Evolutionary conservation across 768 basidiomycete genomes (phyloP), one percentile per base, ranked within the genome.

Genomic region (Porpolomopsis calyptriformis): DNA sequence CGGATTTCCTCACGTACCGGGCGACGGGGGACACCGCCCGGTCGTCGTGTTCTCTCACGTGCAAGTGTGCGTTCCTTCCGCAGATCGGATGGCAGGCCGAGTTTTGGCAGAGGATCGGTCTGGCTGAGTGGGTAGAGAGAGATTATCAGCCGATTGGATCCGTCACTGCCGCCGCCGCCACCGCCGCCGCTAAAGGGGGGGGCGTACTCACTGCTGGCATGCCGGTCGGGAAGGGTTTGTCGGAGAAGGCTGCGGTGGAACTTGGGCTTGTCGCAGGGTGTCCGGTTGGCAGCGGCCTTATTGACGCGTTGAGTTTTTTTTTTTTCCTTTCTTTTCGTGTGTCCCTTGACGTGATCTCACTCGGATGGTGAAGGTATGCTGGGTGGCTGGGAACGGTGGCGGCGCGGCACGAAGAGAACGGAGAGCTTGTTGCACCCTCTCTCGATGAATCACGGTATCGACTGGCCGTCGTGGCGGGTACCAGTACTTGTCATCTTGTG

Each of bases 361-460:
- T 41, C 10, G 2, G 3, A 16, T 9, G 29, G 49, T 35, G 6
- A 52, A 85, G 84, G 3, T 84, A 98, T 63, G 91, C 96, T 2
- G 96, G 96, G 18, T 98, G 94, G 96, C 69, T 98, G 53, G 96
- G 96, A 10, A 98, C 94, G 0, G 78, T 96, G 36, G 94, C 86
- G 4, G 91, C 91, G 14, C 69, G 82, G 33, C 80, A 78, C 50
- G 68, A 61, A 19, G 73, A 73, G 43, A 68, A 76, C 26, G 77
- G 72, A 4, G 63, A 67, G 48, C 49, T 65, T 16, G 59, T 62
- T 9, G 56, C 71, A 18, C 86, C 89, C 12, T 66, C 71, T 10
- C 65, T 96, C 6, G 73, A 80, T 4, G 87, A 94, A 52, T 88
- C 88, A 4, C 68, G 73, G 11, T 80, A 86, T 56, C 72, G 94